Evolutionary conservation across 148 eudicot genomes (phyloP).

Genomic region (Nepenthes mirabilis): DNA sequence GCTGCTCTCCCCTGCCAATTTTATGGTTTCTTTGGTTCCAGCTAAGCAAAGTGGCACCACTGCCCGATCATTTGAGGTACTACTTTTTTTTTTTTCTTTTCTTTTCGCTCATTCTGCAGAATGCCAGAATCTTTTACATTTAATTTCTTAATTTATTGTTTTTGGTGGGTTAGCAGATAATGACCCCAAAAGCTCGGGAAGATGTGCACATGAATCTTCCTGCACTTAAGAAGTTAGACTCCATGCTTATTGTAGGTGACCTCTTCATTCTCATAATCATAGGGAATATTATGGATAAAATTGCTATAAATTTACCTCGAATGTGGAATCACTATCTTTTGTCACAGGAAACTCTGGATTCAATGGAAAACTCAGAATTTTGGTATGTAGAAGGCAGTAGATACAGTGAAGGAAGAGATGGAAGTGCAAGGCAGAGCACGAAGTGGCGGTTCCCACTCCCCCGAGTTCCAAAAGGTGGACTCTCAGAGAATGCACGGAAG

Average conservation of each 20-base stretch:
- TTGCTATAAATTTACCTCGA: neutral
- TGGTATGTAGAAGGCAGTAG: conserved; percentile 87
- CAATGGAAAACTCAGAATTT: conserved; percentile 69
- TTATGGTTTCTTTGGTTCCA: conserved; percentile 94
- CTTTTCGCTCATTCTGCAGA: neutral
- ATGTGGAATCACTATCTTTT: conserved; percentile 1
- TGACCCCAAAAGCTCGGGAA: conserved; percentile 80
- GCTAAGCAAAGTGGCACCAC: conserved; percentile 56
- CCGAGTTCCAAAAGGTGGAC: conserved; percentile 66
- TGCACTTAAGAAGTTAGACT: conserved; percentile 77
- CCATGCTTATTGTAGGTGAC: conserved; percentile 79
- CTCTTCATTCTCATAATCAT: conserved; percentile 12
- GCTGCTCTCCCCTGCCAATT: conserved; percentile 82
- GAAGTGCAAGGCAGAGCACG: conserved; percentile 49
- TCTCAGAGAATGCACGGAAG: conserved; percentile 63
- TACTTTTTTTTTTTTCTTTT: conserved; percentile 6
- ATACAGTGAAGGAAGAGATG: conserved; percentile 53
- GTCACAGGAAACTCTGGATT: conserved; percentile 71
- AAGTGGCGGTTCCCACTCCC: conserved; percentile 98
- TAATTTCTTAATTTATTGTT: neutral
- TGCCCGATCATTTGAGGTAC: conserved; percentile 74
- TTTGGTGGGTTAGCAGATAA: conserved; percentile 37
- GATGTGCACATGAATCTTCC: conserved; percentile 77
- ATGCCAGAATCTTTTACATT: neutral
- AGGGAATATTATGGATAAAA: neutral